Evolutionary conservation across 1,139 yeast genomes (phyloP), one percentile per base, ranked within the genome.

Genomic region (Geotrichum phurueaensis): DNA sequence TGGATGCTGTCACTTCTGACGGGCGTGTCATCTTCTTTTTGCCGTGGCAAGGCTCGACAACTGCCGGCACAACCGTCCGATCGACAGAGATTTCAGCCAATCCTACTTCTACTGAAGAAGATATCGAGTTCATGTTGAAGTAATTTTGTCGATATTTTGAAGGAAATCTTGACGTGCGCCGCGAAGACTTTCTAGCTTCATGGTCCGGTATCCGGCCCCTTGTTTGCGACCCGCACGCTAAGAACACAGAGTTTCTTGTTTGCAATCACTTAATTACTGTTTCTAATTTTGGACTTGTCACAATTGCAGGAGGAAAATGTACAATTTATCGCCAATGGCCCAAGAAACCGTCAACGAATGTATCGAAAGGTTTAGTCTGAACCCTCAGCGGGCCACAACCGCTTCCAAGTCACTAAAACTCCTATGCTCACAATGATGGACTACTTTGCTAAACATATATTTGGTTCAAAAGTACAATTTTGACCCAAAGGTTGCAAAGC

Each of bases 321-420:
- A 92, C 98, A 61, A 92, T 98, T 50, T 92, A 91, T 79, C 84
- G 98, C 78, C 96, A 90, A 92, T 92, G 98, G 97, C 98, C 47
- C 86, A 91, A 77, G 97, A 92, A 78, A 89, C 97, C 56, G 86
- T 92, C 58, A 87, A 89, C 74, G 84, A 84, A 67, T 84, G 89
- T 62, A 80, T 89, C 60, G 80, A 83, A 70, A 75, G 79, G 59
- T 80, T 78, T 66, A 73, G 75, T 58, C 80, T 82, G 59, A 73
- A 72, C 53, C 70, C 74, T 12, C 68, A 70, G 23, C 73, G 78
- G 54, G 78, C 78, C 66, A 33, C 39, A 15, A 89, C 96, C 70
- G 79, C 79, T 65, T 86, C 96, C 54, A 84, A 83, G 72, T 70
- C 81, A 61, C 69, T 85, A 64, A 78, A 85, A 66, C 79, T 92